phyloP scores from a whole-genome alignment of 768 basidiomycete species.

The Phylloporus sp. region DNA sequence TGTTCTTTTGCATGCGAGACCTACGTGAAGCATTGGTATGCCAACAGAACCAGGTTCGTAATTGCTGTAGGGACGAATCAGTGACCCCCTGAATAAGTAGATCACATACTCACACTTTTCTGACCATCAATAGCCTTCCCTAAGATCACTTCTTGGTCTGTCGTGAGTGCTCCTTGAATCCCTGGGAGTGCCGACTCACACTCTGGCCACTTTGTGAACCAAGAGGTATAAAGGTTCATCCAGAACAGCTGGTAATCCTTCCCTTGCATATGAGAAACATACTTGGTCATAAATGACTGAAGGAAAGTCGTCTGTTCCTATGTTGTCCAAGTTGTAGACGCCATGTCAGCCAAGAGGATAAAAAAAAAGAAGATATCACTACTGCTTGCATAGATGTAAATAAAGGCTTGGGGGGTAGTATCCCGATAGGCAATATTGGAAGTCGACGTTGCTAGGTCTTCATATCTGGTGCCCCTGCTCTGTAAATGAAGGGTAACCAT shows the following conservation, averaged over 20 bases:
- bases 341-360: not conserved
- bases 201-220: conserved; percentile 3
- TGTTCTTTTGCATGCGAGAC: not conserved
- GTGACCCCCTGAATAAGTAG: not conserved
- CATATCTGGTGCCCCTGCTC: too few relatives aligned
- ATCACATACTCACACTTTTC: not conserved
- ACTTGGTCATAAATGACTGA: not conserved
- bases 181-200: not conserved
- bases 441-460: too few relatives aligned
- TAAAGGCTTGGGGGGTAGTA: too few relatives aligned
- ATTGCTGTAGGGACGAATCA: not conserved
- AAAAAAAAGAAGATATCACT: not conserved
- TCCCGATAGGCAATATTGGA: too few relatives aligned
- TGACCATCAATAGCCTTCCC: not conserved
- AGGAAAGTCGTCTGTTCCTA: not conserved
- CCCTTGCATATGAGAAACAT: not conserved
- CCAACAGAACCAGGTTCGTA: conserved; percentile 3
- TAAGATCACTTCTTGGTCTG: not conserved
- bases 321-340: not conserved
- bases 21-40: not conserved
- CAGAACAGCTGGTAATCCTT: not conserved
- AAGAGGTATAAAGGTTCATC: not conserved
- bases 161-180: not conserved
- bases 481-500: too few relatives aligned
- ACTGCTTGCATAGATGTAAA: too few relatives aligned